phyloP scores from a whole-genome alignment of 78 protist species.

The Pigoraptor vietnamica region DNA sequence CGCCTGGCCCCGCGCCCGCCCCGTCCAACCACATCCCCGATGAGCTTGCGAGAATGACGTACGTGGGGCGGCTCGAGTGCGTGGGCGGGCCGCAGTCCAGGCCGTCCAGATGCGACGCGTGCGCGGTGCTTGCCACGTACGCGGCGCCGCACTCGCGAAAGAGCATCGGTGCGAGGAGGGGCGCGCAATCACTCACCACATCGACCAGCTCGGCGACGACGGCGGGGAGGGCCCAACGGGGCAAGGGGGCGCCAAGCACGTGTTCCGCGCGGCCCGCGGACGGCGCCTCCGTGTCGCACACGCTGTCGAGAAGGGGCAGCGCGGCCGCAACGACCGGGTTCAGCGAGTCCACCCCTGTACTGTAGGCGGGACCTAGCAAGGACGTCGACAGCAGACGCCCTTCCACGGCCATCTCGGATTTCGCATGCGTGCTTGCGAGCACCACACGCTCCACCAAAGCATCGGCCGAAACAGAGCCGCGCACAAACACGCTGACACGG shows the following conservation, averaged over 20 bases:
- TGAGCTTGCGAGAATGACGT: neutral
- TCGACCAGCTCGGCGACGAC: neutral
- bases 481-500: neutral
- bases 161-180: neutral
- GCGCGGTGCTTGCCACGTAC: neutral
- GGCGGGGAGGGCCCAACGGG: neutral
- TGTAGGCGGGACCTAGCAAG: neutral
- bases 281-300: neutral
- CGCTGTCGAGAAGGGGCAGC: neutral
- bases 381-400: neutral
- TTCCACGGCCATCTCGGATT: neutral
- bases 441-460: neutral
- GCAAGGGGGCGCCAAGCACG: neutral
- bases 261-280: neutral
- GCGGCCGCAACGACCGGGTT: neutral
- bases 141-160: neutral
- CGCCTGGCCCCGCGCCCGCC: neutral
- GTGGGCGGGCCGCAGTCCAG: neutral
- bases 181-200: neutral
- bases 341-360: neutral
- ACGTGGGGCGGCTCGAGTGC: neutral
- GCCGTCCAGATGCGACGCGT: neutral
- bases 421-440: neutral
- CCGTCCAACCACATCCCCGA: neutral
- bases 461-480: neutral